These are phyloP conservation scores for Solanum rostratum DNA, from an alignment of 257 asterid species.

Conservation along the genomic window DNA sequence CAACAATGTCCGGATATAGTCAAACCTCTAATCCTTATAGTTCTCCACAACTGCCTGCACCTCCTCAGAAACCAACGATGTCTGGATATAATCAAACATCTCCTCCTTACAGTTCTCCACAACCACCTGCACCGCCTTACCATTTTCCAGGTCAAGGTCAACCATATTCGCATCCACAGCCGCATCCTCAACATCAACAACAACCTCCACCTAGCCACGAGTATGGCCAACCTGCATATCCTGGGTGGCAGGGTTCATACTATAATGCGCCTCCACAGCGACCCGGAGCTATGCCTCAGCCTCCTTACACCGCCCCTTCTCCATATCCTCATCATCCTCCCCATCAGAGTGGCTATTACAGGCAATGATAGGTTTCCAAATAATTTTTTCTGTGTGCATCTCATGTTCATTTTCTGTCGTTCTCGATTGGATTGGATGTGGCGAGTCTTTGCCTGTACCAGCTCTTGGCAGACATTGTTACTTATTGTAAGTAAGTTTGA, in stretches of 20 bases:
- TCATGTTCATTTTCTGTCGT: not conserved
- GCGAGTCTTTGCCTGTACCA: not conserved
- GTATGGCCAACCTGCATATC: conserved; percentile 87
- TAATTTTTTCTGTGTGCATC: not conserved
- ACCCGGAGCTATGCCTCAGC: conserved; percentile 69
- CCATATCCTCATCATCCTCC: conserved; percentile 71
- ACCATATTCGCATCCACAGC: conserved; percentile 40
- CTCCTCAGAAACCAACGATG: conserved; percentile 44
- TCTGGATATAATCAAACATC: conserved; percentile 45
- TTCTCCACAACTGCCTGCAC: conserved; percentile 45
- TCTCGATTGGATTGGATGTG: not conserved
- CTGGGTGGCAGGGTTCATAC: conserved; percentile 94
- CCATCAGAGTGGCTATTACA: conserved; percentile 66
- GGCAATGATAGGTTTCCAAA: conserved; percentile 32
- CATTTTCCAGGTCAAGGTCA: conserved; percentile 34
- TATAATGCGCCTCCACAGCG: conserved; percentile 72
- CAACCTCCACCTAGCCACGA: conserved; percentile 46
- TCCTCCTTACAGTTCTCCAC: conserved; percentile 39
- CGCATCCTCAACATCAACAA: conserved; percentile 48
- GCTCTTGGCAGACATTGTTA: not conserved
- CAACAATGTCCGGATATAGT: conserved; percentile 32
- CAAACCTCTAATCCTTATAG: conserved; percentile 43
- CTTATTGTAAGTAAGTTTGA: not conserved
- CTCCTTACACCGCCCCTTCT: conserved; percentile 65
- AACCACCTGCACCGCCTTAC: conserved; percentile 58